phyloP scores from a whole-genome alignment of 352 stramenopile genomes.

The Thalassiosira livingstoniorum region DNA sequence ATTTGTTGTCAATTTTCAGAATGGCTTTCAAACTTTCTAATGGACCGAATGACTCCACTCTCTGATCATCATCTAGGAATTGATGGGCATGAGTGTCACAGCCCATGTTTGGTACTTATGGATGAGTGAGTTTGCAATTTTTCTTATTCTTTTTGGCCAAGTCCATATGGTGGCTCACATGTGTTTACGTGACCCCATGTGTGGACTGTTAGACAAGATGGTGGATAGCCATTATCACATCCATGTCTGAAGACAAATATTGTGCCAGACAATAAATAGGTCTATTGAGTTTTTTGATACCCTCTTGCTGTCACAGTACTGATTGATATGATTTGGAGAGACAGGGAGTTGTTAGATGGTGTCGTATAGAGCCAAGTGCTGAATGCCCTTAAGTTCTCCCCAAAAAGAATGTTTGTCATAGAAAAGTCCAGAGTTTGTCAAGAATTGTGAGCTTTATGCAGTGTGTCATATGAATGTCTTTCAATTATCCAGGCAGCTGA shows the following conservation, averaged over 20 bases:
- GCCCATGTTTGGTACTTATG: too few relatives aligned
- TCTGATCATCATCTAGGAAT: too few relatives aligned
- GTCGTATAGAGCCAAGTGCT: neutral
- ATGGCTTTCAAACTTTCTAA: conserved; percentile 15
- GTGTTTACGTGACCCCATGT: neutral
- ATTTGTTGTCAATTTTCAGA: conserved; percentile 13
- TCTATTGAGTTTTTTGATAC: neutral
- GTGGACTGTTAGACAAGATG: neutral
- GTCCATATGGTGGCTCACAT: neutral
- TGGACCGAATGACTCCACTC: conserved; percentile 3
- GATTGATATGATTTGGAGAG: neutral
- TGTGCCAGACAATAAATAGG: neutral
- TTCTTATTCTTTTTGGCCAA: too few relatives aligned
- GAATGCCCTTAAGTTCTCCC: too few relatives aligned
- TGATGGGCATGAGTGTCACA: too few relatives aligned
- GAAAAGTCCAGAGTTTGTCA: neutral
- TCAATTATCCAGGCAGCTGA: neutral
- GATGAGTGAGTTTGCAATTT: too few relatives aligned
- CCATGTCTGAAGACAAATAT: neutral
- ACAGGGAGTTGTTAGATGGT: neutral
- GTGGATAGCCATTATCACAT: neutral
- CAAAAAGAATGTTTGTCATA: too few relatives aligned
- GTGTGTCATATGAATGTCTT: neutral
- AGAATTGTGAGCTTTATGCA: neutral
- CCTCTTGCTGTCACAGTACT: neutral